Base-by-base conservation (phyloP, 2,329 filamentous ascomycete genomes). In the Microdochium trichocladiopsis region DNA sequence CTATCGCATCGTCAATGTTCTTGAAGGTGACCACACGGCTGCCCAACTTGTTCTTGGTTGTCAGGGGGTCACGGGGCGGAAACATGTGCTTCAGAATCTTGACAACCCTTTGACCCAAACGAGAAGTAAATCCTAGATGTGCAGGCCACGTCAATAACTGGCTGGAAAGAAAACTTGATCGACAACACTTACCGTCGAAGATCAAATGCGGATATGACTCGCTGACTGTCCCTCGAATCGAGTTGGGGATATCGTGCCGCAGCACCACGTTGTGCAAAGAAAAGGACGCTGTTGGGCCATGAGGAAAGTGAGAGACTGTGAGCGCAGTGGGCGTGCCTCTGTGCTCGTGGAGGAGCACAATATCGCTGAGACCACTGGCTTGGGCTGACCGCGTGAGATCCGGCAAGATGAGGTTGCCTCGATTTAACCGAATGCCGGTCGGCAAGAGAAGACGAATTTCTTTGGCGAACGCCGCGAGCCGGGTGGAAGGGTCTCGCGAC, bases 51-150 rank as follows among this genome's bases (percentile, higher is more conserved):
- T 77, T 77, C 58, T 83, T 86, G 63, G 69, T 79, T 9, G 85
- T 89, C 31, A 84, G 78, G 1, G 83, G 78, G 62, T 96, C 93
- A 51, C 92, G 79, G 0, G 95, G 94, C 5, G 94, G 94, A 63
- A 96, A 99, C 2, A 96, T 73, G 61, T 99, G 93, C 69, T 97
- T 95, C 43, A 99, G 70, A 14, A 97, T 88, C 67, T 95, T 92
- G 50, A 91, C 88, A 16, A 96, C 84, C 18, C 94, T 82, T 61
- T 85, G 79, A 51, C 94, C 94, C 5, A 97, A 74, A 31, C 80
- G 81, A 5, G 88, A 90, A 4, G 80, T 87, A 71, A 99, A 97
- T 2, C 91, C 41, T 45, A 22, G 41, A 45, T 21, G 6, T 9
- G n/a, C 3, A 16, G 5, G 10, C 18, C 41, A 22, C 22, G 41